Percentiles rank a stretch among this genome's conserved stretches.
phyloP scores from a whole-genome alignment of 1,139 yeast genomes.

The Debaryomyces udenii region DNA sequence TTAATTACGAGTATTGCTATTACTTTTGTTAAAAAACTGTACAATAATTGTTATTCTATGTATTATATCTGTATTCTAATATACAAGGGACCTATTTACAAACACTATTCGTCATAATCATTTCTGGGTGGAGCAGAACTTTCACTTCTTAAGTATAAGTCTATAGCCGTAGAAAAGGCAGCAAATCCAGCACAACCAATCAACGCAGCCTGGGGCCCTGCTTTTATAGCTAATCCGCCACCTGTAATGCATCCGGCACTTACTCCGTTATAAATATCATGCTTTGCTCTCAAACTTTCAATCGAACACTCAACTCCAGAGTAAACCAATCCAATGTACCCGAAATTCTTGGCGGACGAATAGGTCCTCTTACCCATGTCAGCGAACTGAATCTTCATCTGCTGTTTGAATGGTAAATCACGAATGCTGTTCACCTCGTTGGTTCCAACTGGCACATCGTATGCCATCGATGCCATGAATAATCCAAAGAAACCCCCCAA shows the following conservation, averaged over 20 bases:
- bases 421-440: constrained; percentile 59
- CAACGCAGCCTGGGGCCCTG: constrained; percentile 92
- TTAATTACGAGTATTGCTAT: constrained; percentile 41
- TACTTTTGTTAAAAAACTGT: constrained; percentile 31
- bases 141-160: constrained; percentile 85
- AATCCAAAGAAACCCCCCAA: constrained; percentile 96
- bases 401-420: constrained; percentile 89
- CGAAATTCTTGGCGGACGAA: constrained; percentile 90
- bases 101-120: constrained; percentile 76
- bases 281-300: constrained; percentile 85
- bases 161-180: constrained; percentile 92
- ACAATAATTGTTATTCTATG: constrained; percentile 12
- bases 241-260: constrained; percentile 96
- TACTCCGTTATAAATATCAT: constrained; percentile 89
- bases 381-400: constrained; percentile 84
- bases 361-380: constrained; percentile 92
- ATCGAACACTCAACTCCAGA: constrained; percentile 94
- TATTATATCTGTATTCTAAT: constrained; percentile 12
- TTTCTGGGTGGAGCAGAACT: constrained; percentile 82
- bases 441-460: constrained; percentile 76
- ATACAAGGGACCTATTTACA: constrained; percentile 13
- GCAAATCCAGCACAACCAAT: constrained; percentile 98
- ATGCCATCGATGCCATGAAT: constrained; percentile 93
- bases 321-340: constrained; percentile 90
- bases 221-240: constrained; percentile 82